Evolutionary conservation across 139 green algal genomes (phyloP), one percentile per base, ranked within the genome.

Genomic region (Pleodorina starrii): DNA sequence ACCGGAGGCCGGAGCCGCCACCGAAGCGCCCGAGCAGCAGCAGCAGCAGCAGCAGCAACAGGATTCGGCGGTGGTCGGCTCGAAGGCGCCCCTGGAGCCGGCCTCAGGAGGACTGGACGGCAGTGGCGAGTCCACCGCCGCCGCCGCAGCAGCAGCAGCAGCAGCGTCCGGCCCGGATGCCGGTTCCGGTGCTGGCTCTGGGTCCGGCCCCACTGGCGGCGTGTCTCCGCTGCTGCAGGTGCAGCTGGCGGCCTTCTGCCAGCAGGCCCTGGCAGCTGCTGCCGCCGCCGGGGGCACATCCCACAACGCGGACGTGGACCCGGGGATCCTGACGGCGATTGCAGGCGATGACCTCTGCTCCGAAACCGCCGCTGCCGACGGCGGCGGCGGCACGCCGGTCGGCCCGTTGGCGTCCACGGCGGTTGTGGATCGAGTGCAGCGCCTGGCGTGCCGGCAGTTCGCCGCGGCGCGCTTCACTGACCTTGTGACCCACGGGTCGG

Each of bases 371-470:
- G 29, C 44, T 44, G 71, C 17, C 71, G 38, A 16, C 12, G 69
- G 36, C 25, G 25, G 43, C 54, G 54, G 3, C 54, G 54, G 6
- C 7, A 60, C 54, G 7, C 29, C 54, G 54, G 25, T 7, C 21
- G 29, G 5, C 29, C 54, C 54, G 29, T 25, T 66, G 19, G 3
- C 21, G 0, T 42, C 46, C 44, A 48, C 76, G 12, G 76, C 9
- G 14, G 0, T 51, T 3, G 35, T 43, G 2, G 35, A n/a, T 2
- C 29, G 5, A 1, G 79, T 86, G 54, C 36, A 74, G 79, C 32
- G 32, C 21, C 9, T 50, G 12, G 79, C 79, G 19, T 86, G 79
- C 79, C 21, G 38, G 25, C 79, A 86, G 57, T 86, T 86, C 25
- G 57, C 54, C 23, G 57, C 57, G 40, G 38, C 0, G 79, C 32